These are phyloP conservation scores for Marvania coccoides DNA, from an alignment of 139 green algal species.

Conservation along the genomic window DNA sequence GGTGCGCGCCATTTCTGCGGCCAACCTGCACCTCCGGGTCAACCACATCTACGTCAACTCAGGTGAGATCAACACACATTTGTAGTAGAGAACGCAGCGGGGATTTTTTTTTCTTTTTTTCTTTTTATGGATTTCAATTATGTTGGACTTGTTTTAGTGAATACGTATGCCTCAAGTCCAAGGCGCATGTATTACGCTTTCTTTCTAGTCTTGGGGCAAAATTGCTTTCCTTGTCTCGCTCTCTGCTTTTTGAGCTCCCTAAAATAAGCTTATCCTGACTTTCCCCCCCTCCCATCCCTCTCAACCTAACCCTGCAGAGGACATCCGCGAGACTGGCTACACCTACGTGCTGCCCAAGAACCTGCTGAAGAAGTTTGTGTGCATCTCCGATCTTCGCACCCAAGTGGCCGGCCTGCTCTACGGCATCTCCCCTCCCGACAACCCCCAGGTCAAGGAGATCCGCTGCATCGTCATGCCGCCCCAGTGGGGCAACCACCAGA, in stretches of 20 bases:
- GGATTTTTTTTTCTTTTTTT: too few relatives aligned
- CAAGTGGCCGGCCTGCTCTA: conserved; percentile 92
- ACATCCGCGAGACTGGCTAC: conserved; percentile 90
- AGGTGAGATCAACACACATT: neutral
- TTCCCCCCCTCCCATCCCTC: neutral
- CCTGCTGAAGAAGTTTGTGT: conserved; percentile 99
- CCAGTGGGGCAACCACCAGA: conserved; percentile 94
- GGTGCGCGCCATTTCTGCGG: conserved; percentile 89
- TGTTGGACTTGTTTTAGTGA: too few relatives aligned
- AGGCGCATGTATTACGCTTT: too few relatives aligned
- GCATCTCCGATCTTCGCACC: conserved; percentile 93
- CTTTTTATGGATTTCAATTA: too few relatives aligned
- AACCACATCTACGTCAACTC: conserved; percentile 99
- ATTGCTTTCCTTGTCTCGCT: too few relatives aligned
- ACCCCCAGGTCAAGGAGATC: conserved; percentile 96
- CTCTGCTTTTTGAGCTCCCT: too few relatives aligned
- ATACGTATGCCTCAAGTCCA: too few relatives aligned
- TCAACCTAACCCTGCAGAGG: conserved; percentile 46
- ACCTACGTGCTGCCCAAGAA: conserved; percentile 99
- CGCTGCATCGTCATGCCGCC: conserved; percentile 91
- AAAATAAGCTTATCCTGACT: neutral
- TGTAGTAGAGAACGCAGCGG: neutral
- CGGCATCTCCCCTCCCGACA: conserved; percentile 91
- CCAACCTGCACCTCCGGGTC: conserved; percentile 97
- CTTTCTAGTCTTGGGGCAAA: too few relatives aligned